Evolutionary conservation across 805 yeast genomes (phyloP).

Genomic region (Candida nitratophila): DNA sequence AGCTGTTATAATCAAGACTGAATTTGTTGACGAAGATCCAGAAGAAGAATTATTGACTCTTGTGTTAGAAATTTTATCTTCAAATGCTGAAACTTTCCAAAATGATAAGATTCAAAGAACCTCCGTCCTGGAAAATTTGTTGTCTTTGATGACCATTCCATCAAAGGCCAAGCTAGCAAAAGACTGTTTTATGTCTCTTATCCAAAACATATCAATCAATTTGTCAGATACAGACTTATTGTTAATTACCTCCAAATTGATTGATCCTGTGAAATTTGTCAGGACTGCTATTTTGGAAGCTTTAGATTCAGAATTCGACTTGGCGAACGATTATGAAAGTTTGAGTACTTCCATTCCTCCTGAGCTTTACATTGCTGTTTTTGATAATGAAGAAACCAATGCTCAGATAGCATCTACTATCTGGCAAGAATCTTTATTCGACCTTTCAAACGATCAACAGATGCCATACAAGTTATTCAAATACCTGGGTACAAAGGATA

Average conservation of each 20-base stretch:
- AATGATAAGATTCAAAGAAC: constrained; percentile 64
- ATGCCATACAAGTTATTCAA: constrained; percentile 41
- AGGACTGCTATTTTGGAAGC: constrained; percentile 77
- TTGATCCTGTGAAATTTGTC: constrained; percentile 63
- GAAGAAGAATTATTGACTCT: constrained; percentile 81
- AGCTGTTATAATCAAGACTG: constrained; percentile 43
- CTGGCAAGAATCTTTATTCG: constrained; percentile 69
- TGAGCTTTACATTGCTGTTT: constrained; percentile 73
- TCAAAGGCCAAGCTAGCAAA: constrained; percentile 75
- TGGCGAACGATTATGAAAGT: constrained; percentile 31
- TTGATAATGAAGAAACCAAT: constrained; percentile 60
- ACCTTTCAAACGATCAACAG: constrained; percentile 35
- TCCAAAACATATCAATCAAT: constrained; percentile 68
- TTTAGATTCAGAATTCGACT: constrained; percentile 74
- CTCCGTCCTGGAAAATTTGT: constrained; percentile 51
- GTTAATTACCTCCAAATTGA: constrained; percentile 46
- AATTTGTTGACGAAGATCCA: constrained; percentile 74
- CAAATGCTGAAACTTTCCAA: constrained; percentile 62
- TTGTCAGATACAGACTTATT: constrained; percentile 50
- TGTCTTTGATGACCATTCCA: constrained; percentile 65
- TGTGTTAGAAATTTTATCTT: constrained; percentile 66
- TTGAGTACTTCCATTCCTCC: constrained; percentile 32
- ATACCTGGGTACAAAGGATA: constrained; percentile 47
- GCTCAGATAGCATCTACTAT: constrained; percentile 68
- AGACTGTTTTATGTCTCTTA: constrained; percentile 72